These are phyloP conservation scores for Clathrus columnatus DNA, from an alignment of 768 basidiomycete species.

Conservation along the genomic window DNA sequence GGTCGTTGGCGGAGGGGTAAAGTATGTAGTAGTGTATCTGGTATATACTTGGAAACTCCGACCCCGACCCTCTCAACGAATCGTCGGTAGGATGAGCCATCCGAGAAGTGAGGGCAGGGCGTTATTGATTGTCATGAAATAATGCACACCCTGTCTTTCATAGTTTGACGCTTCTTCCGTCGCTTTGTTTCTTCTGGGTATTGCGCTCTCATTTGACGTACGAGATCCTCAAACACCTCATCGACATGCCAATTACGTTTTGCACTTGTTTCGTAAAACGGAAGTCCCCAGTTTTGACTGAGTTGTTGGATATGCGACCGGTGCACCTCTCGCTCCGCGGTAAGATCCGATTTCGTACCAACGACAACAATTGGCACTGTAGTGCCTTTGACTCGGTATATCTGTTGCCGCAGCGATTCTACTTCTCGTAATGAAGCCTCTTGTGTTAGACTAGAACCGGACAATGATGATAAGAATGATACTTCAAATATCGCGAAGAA, in stretches of 20 bases:
- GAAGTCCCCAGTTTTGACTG: constrained; percentile 58
- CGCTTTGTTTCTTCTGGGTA: constrained; percentile 44
- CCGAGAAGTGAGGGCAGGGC: neutral
- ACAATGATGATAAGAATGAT: constrained; percentile 5
- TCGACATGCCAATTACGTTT: constrained; percentile 74
- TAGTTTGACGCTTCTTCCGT: constrained; percentile 22
- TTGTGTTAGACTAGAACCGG: constrained; percentile 71
- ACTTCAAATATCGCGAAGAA: neutral
- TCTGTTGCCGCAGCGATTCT: constrained; percentile 71
- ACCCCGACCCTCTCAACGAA: no score
- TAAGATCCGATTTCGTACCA: constrained; percentile 78
- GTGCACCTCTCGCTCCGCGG: constrained; percentile 72
- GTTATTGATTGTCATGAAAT: constrained; percentile 26
- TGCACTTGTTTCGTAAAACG: constrained; percentile 82
- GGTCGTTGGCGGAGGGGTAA: no score
- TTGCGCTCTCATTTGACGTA: constrained; percentile 61
- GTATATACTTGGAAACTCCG: no score
- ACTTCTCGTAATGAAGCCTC: constrained; percentile 76
- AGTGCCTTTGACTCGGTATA: constrained; percentile 66
- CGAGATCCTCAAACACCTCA: constrained; percentile 70
- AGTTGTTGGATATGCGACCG: constrained; percentile 54
- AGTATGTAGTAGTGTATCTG: no score
- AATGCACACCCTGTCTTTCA: constrained; percentile 19
- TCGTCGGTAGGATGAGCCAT: no score
- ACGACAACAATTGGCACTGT: constrained; percentile 75